Conservation (phyloP, 768 basidiomycete genomes). For the Boletus sp. region DNA sequence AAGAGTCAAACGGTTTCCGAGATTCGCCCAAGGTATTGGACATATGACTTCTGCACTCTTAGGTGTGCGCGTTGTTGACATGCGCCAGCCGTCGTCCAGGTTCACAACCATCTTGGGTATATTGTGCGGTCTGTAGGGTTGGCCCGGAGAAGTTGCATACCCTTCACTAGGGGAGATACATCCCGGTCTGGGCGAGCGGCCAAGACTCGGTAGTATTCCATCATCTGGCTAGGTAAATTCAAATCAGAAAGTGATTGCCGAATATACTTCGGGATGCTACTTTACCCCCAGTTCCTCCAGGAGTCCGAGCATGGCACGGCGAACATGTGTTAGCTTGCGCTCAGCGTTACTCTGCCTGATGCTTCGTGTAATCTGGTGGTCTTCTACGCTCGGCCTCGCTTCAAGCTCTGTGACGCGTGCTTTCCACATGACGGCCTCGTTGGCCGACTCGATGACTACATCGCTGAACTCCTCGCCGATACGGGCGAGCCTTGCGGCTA, state of each 20-base stretch:
- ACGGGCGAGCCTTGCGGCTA: slow-evolving; percentile 23
- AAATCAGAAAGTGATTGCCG: not conserved
- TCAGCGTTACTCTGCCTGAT: slow-evolving; percentile 35
- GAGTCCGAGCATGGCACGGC: slow-evolving; percentile 41
- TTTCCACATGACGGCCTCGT: slow-evolving; percentile 20
- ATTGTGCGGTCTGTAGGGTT: slow-evolving; percentile 4
- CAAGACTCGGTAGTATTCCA: slow-evolving; percentile 7
- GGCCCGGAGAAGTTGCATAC: slow-evolving; percentile 4
- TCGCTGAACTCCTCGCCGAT: slow-evolving; percentile 33
- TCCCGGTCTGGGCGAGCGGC: slow-evolving; percentile 11
- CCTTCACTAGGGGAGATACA: not conserved
- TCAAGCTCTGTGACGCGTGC: slow-evolving; percentile 40
- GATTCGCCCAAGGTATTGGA: slow-evolving; percentile 28
- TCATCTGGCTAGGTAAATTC: slow-evolving; percentile 18
- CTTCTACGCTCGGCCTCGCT: slow-evolving; percentile 19
- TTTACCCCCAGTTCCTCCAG: slow-evolving; percentile 40
- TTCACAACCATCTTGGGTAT: slow-evolving; percentile 3
- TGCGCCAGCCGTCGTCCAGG: slow-evolving; percentile 33
- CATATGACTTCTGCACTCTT: slow-evolving; percentile 29
- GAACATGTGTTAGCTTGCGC: slow-evolving; percentile 32
- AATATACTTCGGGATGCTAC: not conserved
- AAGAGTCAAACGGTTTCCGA: slow-evolving; percentile 31
- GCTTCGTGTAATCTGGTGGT: slow-evolving; percentile 26
- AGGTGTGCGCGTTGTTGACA: slow-evolving; percentile 42
- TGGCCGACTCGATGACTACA: slow-evolving; percentile 15